These are phyloP conservation scores for Amanita inopinata DNA, from an alignment of 768 basidiomycete species.

Conservation along the genomic window DNA sequence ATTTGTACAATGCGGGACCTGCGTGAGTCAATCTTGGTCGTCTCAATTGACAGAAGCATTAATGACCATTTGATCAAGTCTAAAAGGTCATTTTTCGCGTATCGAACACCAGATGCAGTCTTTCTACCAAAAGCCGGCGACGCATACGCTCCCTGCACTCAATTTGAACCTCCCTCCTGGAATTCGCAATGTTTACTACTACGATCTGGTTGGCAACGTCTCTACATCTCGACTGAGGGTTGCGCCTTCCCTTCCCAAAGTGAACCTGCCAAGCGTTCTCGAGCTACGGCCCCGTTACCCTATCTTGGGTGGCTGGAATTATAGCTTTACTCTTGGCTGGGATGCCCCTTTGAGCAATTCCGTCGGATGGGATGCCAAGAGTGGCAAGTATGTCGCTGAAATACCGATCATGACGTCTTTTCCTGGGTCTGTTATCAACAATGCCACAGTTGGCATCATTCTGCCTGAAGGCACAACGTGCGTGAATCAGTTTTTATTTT, in stretches of 20 bases:
- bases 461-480: slow-evolving; percentile 95
- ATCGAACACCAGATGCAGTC: slow-evolving; percentile 73
- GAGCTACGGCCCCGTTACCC: slow-evolving; percentile 90
- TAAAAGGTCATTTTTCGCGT: slow-evolving; percentile 95
- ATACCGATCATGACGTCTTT: slow-evolving; percentile 83
- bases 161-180: slow-evolving; percentile 77
- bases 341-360: slow-evolving; percentile 78
- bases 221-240: slow-evolving; percentile 83
- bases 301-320: slow-evolving; percentile 95
- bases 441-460: slow-evolving; percentile 71
- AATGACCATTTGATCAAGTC: slow-evolving; percentile 30
- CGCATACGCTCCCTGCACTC: slow-evolving; percentile 66
- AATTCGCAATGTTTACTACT: slow-evolving; percentile 77
- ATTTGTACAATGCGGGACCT: slow-evolving; percentile 85
- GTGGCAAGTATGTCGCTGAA: slow-evolving; percentile 60
- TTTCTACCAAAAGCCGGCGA: slow-evolving; percentile 55
- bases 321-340: slow-evolving; percentile 89
- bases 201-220: slow-evolving; percentile 91
- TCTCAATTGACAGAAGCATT: slow-evolving; percentile 9
- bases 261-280: slow-evolving; percentile 52
- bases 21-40: slow-evolving; percentile 40
- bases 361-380: slow-evolving; percentile 51
- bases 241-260: slow-evolving; percentile 52
- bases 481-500: slow-evolving; percentile 23
- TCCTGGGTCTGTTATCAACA: slow-evolving; percentile 70